Percentiles rank a stretch among this genome's conserved stretches.
Conservation (phyloP, 257 asterid species). For the Orobanche coerulescens region DNA sequence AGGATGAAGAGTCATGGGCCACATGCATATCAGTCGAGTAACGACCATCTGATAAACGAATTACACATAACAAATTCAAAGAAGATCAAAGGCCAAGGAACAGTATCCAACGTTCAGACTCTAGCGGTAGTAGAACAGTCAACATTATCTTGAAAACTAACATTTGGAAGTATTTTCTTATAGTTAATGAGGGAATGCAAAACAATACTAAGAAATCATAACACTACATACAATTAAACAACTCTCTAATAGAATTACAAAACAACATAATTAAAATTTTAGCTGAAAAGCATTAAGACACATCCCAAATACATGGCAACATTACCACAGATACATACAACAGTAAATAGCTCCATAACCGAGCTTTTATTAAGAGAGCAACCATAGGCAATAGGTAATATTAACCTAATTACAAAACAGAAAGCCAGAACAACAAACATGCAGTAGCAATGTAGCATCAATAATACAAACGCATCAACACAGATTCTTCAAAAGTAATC, state of each 20-base stretch:
- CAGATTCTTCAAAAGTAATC: conserved; percentile 9
- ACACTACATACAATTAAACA: not conserved
- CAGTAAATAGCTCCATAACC: not conserved
- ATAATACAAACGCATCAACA: conserved; percentile 17
- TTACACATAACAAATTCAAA: not conserved
- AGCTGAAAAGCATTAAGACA: not conserved
- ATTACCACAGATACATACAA: not conserved
- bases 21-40: not conserved
- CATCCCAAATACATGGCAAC: not conserved
- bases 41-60: not conserved
- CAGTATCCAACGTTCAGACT: not conserved
- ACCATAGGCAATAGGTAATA: not conserved
- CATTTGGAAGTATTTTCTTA: not conserved
- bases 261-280: not conserved
- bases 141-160: not conserved
- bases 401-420: conserved; percentile 6
- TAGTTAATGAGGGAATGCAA: not conserved
- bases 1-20: not conserved
- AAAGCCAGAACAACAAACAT: conserved; percentile 12
- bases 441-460: conserved; percentile 17
- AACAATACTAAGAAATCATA: not conserved
- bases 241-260: not conserved
- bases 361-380: not conserved
- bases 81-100: not conserved
- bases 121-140: not conserved